Evolutionary conservation across 164 flowering plant genomes (phyloP).

Genomic region (Sedum album): DNA sequence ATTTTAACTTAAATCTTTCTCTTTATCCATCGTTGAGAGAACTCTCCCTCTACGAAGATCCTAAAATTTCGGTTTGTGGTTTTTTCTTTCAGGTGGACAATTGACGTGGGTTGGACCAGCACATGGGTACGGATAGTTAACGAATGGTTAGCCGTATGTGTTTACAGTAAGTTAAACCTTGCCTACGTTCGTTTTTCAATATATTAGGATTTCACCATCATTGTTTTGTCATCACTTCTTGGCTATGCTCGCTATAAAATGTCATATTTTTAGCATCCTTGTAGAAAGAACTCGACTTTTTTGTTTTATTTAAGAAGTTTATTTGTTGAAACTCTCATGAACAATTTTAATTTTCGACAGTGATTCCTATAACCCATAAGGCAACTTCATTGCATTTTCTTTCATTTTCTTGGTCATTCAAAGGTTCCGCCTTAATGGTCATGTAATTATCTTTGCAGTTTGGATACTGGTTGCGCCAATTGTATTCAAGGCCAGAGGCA

Average conservation of each 20-base stretch:
- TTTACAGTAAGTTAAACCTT: constrained; percentile 50
- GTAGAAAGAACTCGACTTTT: neutral
- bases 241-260: neutral
- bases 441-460: constrained; percentile 30
- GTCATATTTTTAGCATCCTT: neutral
- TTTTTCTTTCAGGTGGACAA: constrained; percentile 63
- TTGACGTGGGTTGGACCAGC: constrained; percentile 94
- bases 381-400: neutral
- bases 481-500: constrained; percentile 11
- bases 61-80: neutral
- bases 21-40: too few species aligned
- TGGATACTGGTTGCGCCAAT: constrained; percentile 79
- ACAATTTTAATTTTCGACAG: neutral
- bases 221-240: neutral
- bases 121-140: constrained; percentile 85
- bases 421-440: neutral
- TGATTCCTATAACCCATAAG: neutral
- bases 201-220: neutral
- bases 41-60: neutral
- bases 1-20: neutral
- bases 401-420: too few species aligned
- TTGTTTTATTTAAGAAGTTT: neutral
- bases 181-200: neutral
- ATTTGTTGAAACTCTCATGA: neutral
- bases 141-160: constrained; percentile 82